These are phyloP conservation scores for Adenanthera pavonina DNA, from an alignment of 306 rosid species.

Conservation along the genomic window DNA sequence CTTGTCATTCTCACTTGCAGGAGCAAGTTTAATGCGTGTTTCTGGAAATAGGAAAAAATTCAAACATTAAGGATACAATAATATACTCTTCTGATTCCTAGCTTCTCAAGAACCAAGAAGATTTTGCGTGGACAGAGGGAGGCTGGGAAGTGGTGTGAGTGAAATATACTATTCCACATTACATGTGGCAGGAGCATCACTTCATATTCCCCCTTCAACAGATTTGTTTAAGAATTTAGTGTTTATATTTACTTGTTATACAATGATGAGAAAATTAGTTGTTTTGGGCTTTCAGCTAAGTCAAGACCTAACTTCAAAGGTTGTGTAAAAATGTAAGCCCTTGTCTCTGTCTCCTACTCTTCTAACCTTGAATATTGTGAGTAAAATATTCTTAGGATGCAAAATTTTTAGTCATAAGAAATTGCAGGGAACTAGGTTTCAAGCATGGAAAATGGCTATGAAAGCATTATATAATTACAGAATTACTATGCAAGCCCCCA, in stretches of 20 bases:
- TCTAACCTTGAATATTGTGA: not conserved
- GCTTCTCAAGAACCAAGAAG: conserved; percentile 19
- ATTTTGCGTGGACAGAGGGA: conserved; percentile 31
- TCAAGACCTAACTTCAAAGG: not conserved
- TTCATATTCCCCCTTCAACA: not conserved
- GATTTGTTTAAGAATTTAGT: not conserved
- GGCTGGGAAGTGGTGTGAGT: conserved; percentile 38
- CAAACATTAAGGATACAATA: conserved; percentile 20
- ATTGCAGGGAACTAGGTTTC: too few species aligned
- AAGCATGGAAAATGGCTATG: too few species aligned
- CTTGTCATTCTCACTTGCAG: conserved; percentile 74
- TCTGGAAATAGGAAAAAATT: conserved; percentile 54
- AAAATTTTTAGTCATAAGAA: too few species aligned
- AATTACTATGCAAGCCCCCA: too few species aligned
- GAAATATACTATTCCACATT: not conserved
- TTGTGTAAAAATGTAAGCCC: conserved; percentile 22
- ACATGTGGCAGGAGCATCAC: not conserved
- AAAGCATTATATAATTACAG: too few species aligned
- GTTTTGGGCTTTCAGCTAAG: conserved; percentile 43
- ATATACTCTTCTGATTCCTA: conserved; percentile 9
- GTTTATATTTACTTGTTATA: conserved; percentile 1
- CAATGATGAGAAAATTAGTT: not conserved
- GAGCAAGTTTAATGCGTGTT: conserved; percentile 82
- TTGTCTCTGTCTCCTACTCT: conserved; percentile 53
- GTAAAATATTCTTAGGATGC: too few species aligned